Evolutionary conservation across 768 basidiomycete species (phyloP), one percentile per base, ranked within the genome.

Genomic region (Holtermanniella nyarrowii): DNA sequence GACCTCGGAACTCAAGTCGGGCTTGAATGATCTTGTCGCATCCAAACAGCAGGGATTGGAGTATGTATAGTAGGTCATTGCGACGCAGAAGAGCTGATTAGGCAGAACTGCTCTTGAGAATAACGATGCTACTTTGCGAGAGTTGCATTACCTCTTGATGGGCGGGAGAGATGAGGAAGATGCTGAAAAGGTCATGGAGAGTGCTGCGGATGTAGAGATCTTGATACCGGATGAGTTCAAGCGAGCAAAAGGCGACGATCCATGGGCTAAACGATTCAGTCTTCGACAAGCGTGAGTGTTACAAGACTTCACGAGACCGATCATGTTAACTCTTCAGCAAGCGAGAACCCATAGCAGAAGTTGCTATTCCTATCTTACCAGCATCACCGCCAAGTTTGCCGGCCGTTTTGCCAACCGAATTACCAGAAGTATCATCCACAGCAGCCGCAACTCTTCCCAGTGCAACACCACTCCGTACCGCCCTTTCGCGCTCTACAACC

Each of bases 21-120:
- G 54, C 14, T n/a, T 66, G 4, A 45, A 55, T 42, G 61, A 63
- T 25, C 44, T 59, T 3, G 31, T 61, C 10, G 37, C 41, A 21
- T 4, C 23, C 11, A 46, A 50, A 25, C n/a, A n/a, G n/a, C n/a
- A n/a, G n/a, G n/a, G n/a, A n/a, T n/a, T n/a, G n/a, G n/a, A n/a
- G n/a, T n/a, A n/a, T n/a, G n/a, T n/a, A n/a, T n/a, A n/a, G n/a
- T n/a, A n/a, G n/a, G n/a, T n/a, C 21, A 50, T 68, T 2, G 79
- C 80, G 4, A 75, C 76, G 26, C 77, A 84, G 10, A 76, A 80
- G 45, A n/a, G n/a, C n/a, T n/a, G n/a, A n/a, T n/a, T n/a, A 37
- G 31, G 31, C 31, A 7, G 31, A 37, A 37, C 31, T n/a, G n/a
- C n/a, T n/a, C 31, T 37, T 7, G 31, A 7, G 31, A 37, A 37